A percentile compares a stretch with the other conserved stretches of the same genome.
phyloP scores from a whole-genome alignment of 495 filamentous ascomycete genomes.

The Aspergillus nidulans region DNA sequence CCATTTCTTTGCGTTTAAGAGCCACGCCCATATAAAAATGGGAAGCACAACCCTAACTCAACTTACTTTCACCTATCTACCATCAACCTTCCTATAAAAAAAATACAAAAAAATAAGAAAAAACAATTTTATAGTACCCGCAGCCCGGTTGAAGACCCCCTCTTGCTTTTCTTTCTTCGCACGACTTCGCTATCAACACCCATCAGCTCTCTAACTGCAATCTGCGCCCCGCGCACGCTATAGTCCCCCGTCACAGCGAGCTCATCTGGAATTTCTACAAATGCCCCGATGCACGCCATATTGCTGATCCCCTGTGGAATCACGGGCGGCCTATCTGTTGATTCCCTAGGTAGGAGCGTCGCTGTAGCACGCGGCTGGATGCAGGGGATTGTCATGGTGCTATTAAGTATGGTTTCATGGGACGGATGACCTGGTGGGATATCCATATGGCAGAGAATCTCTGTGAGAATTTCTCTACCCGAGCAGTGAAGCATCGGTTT shows the following conservation, averaged over 20 bases:
- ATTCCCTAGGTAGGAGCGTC: slow-evolving; percentile 25
- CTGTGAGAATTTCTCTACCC: slow-evolving; percentile 36
- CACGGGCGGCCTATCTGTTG: slow-evolving; percentile 32
- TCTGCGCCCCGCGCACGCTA: slow-evolving; percentile 39
- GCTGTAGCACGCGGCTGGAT: slow-evolving; percentile 28
- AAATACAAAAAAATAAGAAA: not conserved
- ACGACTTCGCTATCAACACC: slow-evolving; percentile 1
- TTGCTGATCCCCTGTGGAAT: slow-evolving; percentile 34
- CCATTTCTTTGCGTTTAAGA: too few relatives aligned
- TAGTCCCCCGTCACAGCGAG: slow-evolving; percentile 40
- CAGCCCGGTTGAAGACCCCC: slow-evolving; percentile 11
- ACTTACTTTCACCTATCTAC: too few relatives aligned
- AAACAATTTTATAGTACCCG: slow-evolving; percentile 3
- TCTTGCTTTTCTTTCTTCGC: slow-evolving; percentile 10
- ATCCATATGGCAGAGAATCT: slow-evolving; percentile 32
- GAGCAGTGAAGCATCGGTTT: slow-evolving; percentile 40
- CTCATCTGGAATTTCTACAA: slow-evolving; percentile 40
- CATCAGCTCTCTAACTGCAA: slow-evolving; percentile 33
- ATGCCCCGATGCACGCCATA: slow-evolving; percentile 39
- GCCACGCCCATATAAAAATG: too few relatives aligned
- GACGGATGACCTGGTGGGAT: slow-evolving; percentile 4
- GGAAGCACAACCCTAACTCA: too few relatives aligned
- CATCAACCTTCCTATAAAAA: too few relatives aligned
- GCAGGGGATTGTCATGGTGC: slow-evolving; percentile 32
- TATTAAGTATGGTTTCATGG: slow-evolving; percentile 13